Base-by-base conservation (phyloP, 2,329 filamentous ascomycete genomes). In the Apiospora arundinis region DNA sequence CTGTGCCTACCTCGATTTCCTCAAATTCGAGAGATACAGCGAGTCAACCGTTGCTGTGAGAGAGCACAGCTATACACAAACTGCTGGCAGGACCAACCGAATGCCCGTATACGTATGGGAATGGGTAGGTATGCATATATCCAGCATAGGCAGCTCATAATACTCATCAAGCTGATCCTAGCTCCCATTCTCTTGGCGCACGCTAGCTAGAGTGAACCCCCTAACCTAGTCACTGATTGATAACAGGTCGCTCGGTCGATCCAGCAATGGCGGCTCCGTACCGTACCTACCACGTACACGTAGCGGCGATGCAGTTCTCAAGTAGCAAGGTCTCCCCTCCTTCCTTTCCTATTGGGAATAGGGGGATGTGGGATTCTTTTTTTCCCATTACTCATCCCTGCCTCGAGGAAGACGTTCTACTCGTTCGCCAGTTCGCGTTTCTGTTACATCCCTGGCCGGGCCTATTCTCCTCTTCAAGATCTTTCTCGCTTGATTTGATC, bases 221-320 rank as follows among this genome's bases (percentile, higher is more conserved):
- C 42, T 45, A 45, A 14, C 42, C 42, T 45, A 45, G 42, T 45
- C 16, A 45, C 42, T 45, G 42, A 45, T 45, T 45, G 42, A 45
- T 45, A 45, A 45, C 42, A 32, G 32, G 32, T 45, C 42, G 16
- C 32, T 16, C 42, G 4, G 42, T 45, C 42, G 42, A 14, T 52
- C 52, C 52, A 63, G 56, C 56, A 40, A 40, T 37, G 32, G 32
- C 56, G 56, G 56, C 56, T 40, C 56, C 56, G 56, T 63, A 63
- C 32, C 6, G 1, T 48, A 40, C 32, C 32, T 32, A 32, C 32
- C 32, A 32, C 6, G 32, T 32, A 32, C 32, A 32, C 32, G 56
- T 40, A n/a, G 32, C 21, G 40, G 28, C 25, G 32, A 6, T 32
- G 32, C 25, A 63, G 56, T 32, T 14, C 21, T 32, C 32, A 32